These are phyloP conservation scores for Crataegus laevigata DNA, from an alignment of 306 rosid species.

Conservation along the genomic window DNA sequence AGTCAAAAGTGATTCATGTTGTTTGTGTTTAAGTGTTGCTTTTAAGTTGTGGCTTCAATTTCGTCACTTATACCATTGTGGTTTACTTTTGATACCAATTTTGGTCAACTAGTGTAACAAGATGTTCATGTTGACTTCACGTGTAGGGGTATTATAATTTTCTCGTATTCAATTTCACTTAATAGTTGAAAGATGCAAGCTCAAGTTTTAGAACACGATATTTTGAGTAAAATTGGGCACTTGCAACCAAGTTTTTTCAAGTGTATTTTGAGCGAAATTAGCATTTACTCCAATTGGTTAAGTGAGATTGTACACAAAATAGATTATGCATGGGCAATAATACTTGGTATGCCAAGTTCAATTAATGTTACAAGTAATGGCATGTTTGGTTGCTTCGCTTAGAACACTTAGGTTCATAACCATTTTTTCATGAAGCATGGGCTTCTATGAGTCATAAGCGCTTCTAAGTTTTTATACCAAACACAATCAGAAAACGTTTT, in stretches of 20 bases:
- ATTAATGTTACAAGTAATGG: not conserved
- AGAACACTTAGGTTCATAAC: no score
- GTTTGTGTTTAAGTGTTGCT: not conserved
- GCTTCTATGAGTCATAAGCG: no score
- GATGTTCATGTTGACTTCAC: not conserved
- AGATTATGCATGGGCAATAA: not conserved
- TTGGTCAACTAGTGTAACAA: not conserved
- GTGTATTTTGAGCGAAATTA: not conserved
- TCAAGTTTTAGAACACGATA: not conserved
- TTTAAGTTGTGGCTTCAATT: not conserved
- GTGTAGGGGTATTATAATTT: not conserved
- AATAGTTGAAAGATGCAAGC: not conserved
- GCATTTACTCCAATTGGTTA: not conserved
- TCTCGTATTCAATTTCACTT: not conserved
- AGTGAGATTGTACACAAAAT: not conserved
- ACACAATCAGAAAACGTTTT: no score
- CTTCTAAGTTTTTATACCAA: no score
- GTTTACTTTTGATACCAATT: not conserved
- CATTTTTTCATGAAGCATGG: not conserved
- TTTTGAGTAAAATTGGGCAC: not conserved
- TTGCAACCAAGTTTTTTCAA: not conserved
- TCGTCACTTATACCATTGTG: not conserved
- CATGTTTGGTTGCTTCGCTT: not conserved
- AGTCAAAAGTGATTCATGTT: not conserved
- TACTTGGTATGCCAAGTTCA: not conserved